A percentile compares a stretch with the other conserved stretches of the same genome.
Conservation (phyloP, 768 basidiomycete species). For the Pleurotus djamor region DNA sequence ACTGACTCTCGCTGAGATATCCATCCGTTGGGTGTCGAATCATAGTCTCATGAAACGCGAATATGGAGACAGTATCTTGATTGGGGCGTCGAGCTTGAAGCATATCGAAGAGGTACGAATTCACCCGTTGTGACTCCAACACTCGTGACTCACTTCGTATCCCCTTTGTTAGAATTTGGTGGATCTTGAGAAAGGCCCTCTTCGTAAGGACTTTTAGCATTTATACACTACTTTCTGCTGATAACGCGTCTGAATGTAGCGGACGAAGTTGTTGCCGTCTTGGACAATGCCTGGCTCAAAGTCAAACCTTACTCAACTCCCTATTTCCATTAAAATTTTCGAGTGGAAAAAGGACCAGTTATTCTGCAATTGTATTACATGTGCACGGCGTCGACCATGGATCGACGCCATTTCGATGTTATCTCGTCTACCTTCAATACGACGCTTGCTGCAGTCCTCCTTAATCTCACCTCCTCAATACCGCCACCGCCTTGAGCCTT, state of each 20-base stretch:
- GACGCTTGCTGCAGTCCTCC: slow-evolving; percentile 75
- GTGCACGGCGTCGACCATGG: slow-evolving; percentile 43
- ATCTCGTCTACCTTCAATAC: slow-evolving; percentile 78
- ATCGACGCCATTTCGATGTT: slow-evolving; percentile 62
- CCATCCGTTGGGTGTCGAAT: slow-evolving; percentile 61
- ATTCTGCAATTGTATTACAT: background rate
- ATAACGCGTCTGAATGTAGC: slow-evolving; percentile 20
- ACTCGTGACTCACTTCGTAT: background rate
- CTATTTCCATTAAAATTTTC: slow-evolving; percentile 21
- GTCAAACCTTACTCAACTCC: slow-evolving; percentile 37
- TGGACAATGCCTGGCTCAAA: slow-evolving; percentile 50
- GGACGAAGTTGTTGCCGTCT: slow-evolving; percentile 45
- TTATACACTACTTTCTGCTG: background rate
- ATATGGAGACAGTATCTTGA: slow-evolving; percentile 49
- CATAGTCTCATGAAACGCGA: slow-evolving; percentile 50
- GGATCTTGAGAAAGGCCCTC: slow-evolving; percentile 56
- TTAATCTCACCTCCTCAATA: slow-evolving; percentile 55
- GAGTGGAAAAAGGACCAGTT: too few species aligned
- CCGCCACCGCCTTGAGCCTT: slow-evolving; percentile 66
- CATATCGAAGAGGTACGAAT: slow-evolving; percentile 50
- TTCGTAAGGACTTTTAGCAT: slow-evolving; percentile 31
- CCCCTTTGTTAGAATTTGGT: slow-evolving; percentile 32
- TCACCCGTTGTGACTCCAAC: background rate
- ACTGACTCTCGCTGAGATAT: slow-evolving; percentile 50
- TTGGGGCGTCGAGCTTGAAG: slow-evolving; percentile 57